Evolutionary conservation across 805 yeast genomes (phyloP).

Genomic region (Candida nitratophila): DNA sequence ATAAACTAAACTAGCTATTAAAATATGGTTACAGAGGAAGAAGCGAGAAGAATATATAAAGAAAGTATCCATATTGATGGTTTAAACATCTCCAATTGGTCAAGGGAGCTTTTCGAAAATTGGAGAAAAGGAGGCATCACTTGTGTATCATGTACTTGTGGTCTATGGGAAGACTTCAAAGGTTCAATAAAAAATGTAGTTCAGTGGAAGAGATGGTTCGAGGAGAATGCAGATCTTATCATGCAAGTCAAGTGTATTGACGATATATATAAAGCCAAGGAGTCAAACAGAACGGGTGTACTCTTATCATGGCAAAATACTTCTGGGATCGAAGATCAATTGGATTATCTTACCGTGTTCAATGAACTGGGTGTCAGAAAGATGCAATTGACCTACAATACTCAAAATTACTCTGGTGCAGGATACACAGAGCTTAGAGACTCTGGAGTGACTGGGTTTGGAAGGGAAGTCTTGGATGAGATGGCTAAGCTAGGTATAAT

Average conservation of each 20-base stretch:
- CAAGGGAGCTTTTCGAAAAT: constrained; percentile 9
- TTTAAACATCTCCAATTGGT: constrained; percentile 12
- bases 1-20: too few relatives aligned
- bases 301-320: constrained; percentile 14
- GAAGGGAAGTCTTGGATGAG: constrained; percentile 31
- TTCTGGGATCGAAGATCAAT: constrained; percentile 13
- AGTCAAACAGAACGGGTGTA: constrained; percentile 13
- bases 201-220: constrained; percentile 16
- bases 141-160: constrained; percentile 13
- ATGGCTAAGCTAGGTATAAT: constrained; percentile 45
- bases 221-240: constrained; percentile 12
- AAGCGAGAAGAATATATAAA: constrained; percentile 13
- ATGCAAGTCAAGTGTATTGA: constrained; percentile 11
- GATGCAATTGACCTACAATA: constrained; percentile 14
- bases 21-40: constrained; percentile 11
- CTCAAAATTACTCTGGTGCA: constrained; percentile 15
- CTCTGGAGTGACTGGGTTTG: constrained; percentile 34
- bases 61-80: constrained; percentile 13
- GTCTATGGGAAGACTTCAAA: constrained; percentile 13
- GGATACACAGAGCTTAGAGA: constrained; percentile 15
- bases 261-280: constrained; percentile 12
- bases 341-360: constrained; percentile 12
- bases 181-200: constrained; percentile 13
- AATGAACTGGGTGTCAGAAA: constrained; percentile 12
- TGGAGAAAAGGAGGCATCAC: constrained; percentile 16